Evolutionary conservation across 306 rosid genomes (phyloP).

Genomic region (Quercus aquifolioides): DNA sequence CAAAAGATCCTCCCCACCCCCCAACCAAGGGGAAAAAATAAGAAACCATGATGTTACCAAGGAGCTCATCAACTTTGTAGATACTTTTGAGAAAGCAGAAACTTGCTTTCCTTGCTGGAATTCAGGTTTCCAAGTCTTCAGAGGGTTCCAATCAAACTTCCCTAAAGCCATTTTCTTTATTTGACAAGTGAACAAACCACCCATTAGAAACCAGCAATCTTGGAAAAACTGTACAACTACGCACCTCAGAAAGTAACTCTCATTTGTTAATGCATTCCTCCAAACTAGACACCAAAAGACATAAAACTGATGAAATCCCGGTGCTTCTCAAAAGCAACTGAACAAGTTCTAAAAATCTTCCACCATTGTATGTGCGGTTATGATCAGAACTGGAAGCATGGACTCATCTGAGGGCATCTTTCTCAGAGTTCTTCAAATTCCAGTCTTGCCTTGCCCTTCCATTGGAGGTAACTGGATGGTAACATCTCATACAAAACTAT

Average conservation of each 20-base stretch:
- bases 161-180: background rate
- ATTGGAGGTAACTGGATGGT: conserved; percentile 4
- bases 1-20: background rate
- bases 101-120: conserved; percentile 20
- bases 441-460: conserved; percentile 3
- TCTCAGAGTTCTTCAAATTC: conserved; percentile 12
- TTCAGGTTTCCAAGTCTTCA: background rate
- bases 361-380: conserved; percentile 2
- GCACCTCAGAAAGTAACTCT: conserved; percentile 12
- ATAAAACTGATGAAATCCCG: background rate
- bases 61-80: background rate
- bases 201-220: conserved; percentile 16
- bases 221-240: conserved; percentile 15
- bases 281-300: conserved; percentile 1
- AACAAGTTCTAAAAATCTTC: conserved; percentile 21
- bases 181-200: conserved; percentile 14
- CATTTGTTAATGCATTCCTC: conserved; percentile 27
- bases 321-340: conserved; percentile 1
- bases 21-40: background rate
- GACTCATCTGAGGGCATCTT: conserved; percentile 15
- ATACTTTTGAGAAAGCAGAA: conserved; percentile 20
- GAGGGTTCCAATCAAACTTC: conserved; percentile 8
- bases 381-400: conserved; percentile 1
- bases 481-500: conserved; percentile 19
- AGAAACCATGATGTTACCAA: conserved; percentile 14